phyloP scores from a whole-genome alignment of 306 rosid species.

The Ammopiptanthus mongolicus region DNA sequence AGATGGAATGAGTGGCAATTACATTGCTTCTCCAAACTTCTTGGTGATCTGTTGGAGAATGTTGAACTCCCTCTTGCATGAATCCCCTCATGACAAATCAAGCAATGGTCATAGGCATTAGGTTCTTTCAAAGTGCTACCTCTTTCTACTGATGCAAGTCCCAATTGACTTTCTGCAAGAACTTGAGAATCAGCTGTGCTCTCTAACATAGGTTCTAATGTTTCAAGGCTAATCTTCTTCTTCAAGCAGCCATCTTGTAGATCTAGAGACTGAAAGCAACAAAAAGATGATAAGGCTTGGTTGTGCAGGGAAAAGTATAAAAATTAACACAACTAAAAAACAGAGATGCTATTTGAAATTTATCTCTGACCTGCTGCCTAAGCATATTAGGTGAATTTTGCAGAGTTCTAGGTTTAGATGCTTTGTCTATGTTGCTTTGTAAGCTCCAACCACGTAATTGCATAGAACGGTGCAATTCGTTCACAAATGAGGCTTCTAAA shows the following conservation, averaged over 20 bases:
- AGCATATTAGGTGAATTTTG: constrained; percentile 38
- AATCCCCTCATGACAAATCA: constrained; percentile 25
- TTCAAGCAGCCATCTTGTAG: constrained; percentile 46
- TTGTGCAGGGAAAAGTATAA: constrained; percentile 14
- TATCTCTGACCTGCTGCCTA: constrained; percentile 59
- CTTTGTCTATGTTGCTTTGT: constrained; percentile 27
- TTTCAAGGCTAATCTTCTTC: constrained; percentile 58
- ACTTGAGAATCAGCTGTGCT: constrained; percentile 73
- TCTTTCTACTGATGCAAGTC: constrained; percentile 32
- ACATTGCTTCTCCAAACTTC: constrained; percentile 37
- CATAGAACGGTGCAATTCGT: constrained; percentile 47
- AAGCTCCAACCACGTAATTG: constrained; percentile 25
- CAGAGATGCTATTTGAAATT: constrained; percentile 10
- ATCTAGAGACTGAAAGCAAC: constrained; percentile 44
- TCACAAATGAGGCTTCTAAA: constrained; percentile 78
- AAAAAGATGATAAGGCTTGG: constrained; percentile 21
- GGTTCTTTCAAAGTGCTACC: constrained; percentile 20
- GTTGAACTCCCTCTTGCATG: constrained; percentile 27
- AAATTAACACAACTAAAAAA: constrained; percentile 12
- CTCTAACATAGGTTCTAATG: constrained; percentile 41
- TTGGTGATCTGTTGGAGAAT: constrained; percentile 22
- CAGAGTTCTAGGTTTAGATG: constrained; percentile 22
- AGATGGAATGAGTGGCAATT: constrained; percentile 15
- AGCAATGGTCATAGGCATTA: constrained; percentile 25
- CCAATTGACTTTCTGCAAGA: constrained; percentile 41